Conservation (phyloP, 441 rosid genomes). For the Adansonia grandidieri region DNA sequence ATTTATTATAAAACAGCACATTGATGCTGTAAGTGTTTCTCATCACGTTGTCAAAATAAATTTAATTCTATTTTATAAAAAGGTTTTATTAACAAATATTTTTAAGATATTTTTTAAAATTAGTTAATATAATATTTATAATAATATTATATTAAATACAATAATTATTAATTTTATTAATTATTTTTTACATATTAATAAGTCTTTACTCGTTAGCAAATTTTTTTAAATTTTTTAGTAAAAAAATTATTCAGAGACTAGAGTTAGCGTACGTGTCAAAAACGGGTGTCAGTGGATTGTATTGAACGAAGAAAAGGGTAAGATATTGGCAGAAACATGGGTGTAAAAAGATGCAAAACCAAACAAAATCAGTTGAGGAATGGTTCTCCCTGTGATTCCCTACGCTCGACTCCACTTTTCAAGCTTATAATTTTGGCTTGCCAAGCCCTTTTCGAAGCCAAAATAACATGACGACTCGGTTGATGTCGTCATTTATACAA, state of each 20-base stretch:
- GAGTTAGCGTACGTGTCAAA: slow-evolving; percentile 1
- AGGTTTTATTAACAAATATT: too few species aligned
- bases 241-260: too few species aligned
- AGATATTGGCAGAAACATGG: slow-evolving; percentile 5
- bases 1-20: too few species aligned
- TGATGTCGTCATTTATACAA: too few species aligned
- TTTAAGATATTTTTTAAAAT: too few species aligned
- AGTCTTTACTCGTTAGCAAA: neutral
- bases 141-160: too few species aligned
- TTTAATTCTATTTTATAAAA: too few species aligned
- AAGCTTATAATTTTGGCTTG: neutral
- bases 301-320: neutral
- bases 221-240: neutral
- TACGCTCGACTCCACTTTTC: neutral
- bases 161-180: too few species aligned
- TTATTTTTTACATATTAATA: neutral
- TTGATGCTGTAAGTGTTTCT: too few species aligned
- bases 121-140: too few species aligned
- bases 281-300: neutral
- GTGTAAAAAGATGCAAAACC: slow-evolving; percentile 15
- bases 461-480: too few species aligned
- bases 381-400: neutral
- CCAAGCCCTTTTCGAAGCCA: neutral
- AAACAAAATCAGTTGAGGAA: slow-evolving; percentile 33
- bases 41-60: too few species aligned